Conservation (phyloP, 805 yeast species). For the Clavispora vitiphila region DNA sequence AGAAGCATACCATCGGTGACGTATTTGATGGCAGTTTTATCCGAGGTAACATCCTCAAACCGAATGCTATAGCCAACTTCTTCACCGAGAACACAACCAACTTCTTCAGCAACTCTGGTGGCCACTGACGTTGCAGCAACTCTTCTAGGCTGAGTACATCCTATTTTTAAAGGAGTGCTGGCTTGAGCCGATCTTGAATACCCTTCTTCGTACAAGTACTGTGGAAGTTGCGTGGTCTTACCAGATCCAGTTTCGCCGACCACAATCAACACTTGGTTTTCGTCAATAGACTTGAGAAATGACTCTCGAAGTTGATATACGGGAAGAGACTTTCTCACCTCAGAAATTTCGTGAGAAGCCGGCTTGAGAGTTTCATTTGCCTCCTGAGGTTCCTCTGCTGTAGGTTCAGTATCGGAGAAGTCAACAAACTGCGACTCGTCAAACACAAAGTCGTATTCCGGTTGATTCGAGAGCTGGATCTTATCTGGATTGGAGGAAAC, state of each 20-base stretch:
- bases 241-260: slow-evolving; percentile 94
- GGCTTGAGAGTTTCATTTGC: slow-evolving; percentile 18
- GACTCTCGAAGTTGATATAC: slow-evolving; percentile 61
- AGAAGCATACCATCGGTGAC: slow-evolving; percentile 95
- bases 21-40: slow-evolving; percentile 72
- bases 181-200: slow-evolving; percentile 45
- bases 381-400: slow-evolving; percentile 27
- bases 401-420: slow-evolving; percentile 36
- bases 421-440: slow-evolving; percentile 60
- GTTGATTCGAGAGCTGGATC: slow-evolving; percentile 36
- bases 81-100: slow-evolving; percentile 72
- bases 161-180: slow-evolving; percentile 43
- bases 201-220: slow-evolving; percentile 79
- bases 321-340: slow-evolving; percentile 65
- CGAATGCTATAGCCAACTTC: slow-evolving; percentile 87
- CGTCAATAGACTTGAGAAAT: slow-evolving; percentile 53
- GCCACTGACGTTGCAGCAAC: slow-evolving; percentile 95
- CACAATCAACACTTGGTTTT: slow-evolving; percentile 65
- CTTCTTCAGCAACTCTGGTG: slow-evolving; percentile 84
- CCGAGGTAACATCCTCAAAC: slow-evolving; percentile 73
- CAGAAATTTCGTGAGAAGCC: slow-evolving; percentile 28
- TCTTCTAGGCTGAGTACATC: slow-evolving; percentile 91
- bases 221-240: slow-evolving; percentile 91
- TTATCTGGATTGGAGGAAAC: slow-evolving; percentile 29
- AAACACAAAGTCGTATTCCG: slow-evolving; percentile 69